Base-by-base conservation (phyloP, 495 filamentous ascomycete species). In the Xanthoparmelia taractica region DNA sequence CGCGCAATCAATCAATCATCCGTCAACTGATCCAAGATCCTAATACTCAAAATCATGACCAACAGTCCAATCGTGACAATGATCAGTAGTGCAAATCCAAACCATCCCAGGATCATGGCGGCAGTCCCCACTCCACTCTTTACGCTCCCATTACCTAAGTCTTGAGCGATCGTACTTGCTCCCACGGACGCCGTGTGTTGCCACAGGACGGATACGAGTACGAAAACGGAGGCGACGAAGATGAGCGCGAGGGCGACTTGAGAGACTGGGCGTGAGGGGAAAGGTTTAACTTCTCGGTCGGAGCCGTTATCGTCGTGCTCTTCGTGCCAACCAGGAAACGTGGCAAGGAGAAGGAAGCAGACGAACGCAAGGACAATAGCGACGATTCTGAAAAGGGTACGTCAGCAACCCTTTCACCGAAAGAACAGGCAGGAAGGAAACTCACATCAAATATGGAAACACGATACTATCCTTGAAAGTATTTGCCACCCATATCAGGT, bases 21-120 rank as follows among this genome's bases (percentile, higher is more conserved):
- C 15, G 80, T 81, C 72, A 83, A 71, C 60, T 78, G 71, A 34
- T 81, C 73, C 69, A 94, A 74, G 36, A 95, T 77, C 38, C 83
- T 80, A 67, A 96, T 91, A 76, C 91, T 96, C 72, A 96, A 76
- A 65, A 96, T 95, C 93, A 97, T 97, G 66, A 97, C 87, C 43
- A 97, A 78, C 73, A 97, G 73, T 31, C 93, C 93, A 71, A 97
- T 95, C 23, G 93, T 96, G 36, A 96, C 91, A 40, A 97, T 85
- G 60, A 97, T 93, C 65, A 97, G 79, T 63, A 97, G 70, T 38
- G 87, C 89, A 70, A 97, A 97, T 18, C 91, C 89, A 73, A 97
- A 97, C 93, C 93, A 97, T 33, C 93, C 93, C 68, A 97, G 80
- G 36, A 97, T 88, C 90, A 97, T 97, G 13, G 93, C 93, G 5